A percentile compares a stretch with the other conserved stretches of the same genome.
phyloP scores from a whole-genome alignment of 257 asterid genomes.

The Orobanche coerulescens region DNA sequence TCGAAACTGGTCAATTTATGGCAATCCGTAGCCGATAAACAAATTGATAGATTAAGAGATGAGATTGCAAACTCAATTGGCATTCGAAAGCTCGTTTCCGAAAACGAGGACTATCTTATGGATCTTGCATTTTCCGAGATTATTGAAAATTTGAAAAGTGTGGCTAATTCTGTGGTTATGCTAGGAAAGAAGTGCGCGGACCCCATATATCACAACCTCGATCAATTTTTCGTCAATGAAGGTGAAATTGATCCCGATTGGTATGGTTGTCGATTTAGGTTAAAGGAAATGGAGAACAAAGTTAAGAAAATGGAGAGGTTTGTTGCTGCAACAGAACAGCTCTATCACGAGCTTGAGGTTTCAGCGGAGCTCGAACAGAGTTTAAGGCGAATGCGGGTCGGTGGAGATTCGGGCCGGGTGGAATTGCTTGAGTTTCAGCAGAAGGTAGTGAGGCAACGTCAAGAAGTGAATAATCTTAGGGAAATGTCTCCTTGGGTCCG shows the following conservation, averaged over 20 bases:
- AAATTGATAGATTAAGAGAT: conserved; percentile 47
- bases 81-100: conserved; percentile 59
- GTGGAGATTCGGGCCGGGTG: conserved; percentile 49
- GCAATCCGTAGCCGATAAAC: conserved; percentile 55
- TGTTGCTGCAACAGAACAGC: conserved; percentile 60
- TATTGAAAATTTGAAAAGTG: conserved; percentile 44
- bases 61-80: conserved; percentile 58
- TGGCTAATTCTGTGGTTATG: conserved; percentile 42
- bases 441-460: conserved; percentile 74
- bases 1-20: conserved; percentile 62
- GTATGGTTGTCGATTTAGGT: conserved; percentile 46
- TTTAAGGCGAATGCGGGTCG: conserved; percentile 49
- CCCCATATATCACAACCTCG: conserved; percentile 50
- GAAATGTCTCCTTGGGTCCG: conserved; percentile 82
- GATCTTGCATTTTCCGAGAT: conserved; percentile 68
- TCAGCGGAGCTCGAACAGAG: conserved; percentile 72
- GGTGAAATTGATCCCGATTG: conserved; percentile 47
- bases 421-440: conserved; percentile 70
- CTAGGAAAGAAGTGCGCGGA: conserved; percentile 68
- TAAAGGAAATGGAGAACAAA: conserved; percentile 79
- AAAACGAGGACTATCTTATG: conserved; percentile 51
- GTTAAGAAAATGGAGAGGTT: conserved; percentile 84
- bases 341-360: conserved; percentile 73
- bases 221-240: conserved; percentile 39
- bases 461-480: conserved; percentile 73